Evolutionary conservation across 257 asterid species (phyloP), one percentile per base, ranked within the genome.

Genomic region (Plantago ovata): DNA sequence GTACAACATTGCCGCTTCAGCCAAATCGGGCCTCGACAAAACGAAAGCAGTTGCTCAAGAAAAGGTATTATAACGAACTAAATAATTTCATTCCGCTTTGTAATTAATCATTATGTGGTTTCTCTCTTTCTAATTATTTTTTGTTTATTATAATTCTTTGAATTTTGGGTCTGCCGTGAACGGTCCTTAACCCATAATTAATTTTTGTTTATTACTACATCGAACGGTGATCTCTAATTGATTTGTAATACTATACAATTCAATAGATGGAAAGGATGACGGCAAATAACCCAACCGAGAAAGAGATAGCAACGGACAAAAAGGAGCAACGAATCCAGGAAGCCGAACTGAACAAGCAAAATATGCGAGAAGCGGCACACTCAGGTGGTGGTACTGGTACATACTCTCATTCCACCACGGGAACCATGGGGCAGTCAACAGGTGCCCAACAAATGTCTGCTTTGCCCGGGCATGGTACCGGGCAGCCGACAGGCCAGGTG

Each of bases 21-120:
- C 96, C 2, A 72, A 72, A 41, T 63, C 94, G 9, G 96, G 96
- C 69, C 58, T 78, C 78, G 95, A 79, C 4, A 87, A 87, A 48
- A 70, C 95, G 40, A 87, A 68, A 59, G 95, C 95, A 51, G 62
- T 62, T 60, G 72, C 69, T 4, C 86, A 73, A 68, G 95, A 81
- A 61, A 81, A 85, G 95, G 91, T 58, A n/a, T 11, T 36, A 18
- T 36, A 38, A 50, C 13, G 33, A 28, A 4, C 1, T 28, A 3
- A 3, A 6, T 16, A 0, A 5, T 8, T 13, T 20, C 12, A 11
- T 1, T 44, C 10, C 4, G 3, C 6, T 3, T 12, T 39, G 10
- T 22, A 3, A 1, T 0, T 14, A 1, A 15, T 7, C 6, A 4
- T 7, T 6, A 3, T 51, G 6, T 46, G 22, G 13, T 4, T 47